These are phyloP conservation scores for Schizophyllum amplum DNA, from an alignment of 1,284 basidiomycete genomes.

Conservation along the genomic window DNA sequence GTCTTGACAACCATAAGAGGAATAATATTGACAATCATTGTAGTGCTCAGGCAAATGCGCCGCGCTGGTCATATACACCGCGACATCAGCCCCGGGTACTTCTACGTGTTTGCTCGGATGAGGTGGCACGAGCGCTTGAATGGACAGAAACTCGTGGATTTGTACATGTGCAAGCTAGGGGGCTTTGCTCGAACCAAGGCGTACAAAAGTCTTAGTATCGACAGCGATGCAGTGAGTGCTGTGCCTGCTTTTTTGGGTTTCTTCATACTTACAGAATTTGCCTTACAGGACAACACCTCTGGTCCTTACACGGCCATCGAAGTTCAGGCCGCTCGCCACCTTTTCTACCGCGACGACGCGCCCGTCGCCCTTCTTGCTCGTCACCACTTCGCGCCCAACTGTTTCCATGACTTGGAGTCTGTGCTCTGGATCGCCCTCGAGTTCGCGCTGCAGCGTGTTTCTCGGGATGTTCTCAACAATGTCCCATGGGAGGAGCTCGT, in stretches of 20 bases:
- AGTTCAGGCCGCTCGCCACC: background rate
- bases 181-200: background rate
- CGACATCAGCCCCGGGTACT: background rate
- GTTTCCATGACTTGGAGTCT: background rate
- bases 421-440: background rate
- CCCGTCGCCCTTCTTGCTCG: background rate
- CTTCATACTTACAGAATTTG: too few species aligned
- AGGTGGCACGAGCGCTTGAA: background rate
- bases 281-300: background rate
- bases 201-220: too few species aligned
- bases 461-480: background rate
- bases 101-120: background rate
- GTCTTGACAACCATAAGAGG: background rate
- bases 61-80: background rate
- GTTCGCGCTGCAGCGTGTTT: background rate
- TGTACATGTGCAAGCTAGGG: background rate
- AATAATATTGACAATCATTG: background rate
- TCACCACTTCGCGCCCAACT: background rate
- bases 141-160: background rate
- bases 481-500: background rate
- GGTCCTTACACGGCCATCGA: background rate
- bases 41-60: background rate
- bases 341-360: background rate
- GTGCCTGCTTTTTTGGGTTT: too few species aligned
- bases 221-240: too few species aligned